Conservation (phyloP, 2,329 filamentous ascomycete genomes). For the Neofusicoccum umdonicola region DNA sequence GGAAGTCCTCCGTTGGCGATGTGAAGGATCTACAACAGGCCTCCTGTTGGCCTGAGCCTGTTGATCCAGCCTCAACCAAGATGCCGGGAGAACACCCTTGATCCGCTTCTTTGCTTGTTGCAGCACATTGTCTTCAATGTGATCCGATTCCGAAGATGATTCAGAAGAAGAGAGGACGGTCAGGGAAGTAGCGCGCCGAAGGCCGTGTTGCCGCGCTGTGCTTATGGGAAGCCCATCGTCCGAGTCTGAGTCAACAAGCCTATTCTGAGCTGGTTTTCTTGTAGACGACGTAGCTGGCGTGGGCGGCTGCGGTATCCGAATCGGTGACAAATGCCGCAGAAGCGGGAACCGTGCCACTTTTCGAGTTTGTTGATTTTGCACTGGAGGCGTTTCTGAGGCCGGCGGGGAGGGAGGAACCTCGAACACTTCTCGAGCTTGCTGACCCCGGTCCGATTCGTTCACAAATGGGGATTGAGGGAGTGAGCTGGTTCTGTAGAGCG, state of each 20-base stretch:
- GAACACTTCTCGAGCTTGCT: conserved; percentile 28
- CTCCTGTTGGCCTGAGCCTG: conserved; percentile 28
- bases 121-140: conserved; percentile 31
- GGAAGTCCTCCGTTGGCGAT: background rate
- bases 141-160: conserved; percentile 26
- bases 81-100: conserved; percentile 50
- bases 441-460: background rate
- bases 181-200: background rate
- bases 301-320: conserved; percentile 3
- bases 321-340: conserved; percentile 13
- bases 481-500: conserved; percentile 10
- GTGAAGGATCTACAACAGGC: background rate
- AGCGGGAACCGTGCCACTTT: conserved; percentile 3
- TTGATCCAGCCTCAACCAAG: conserved; percentile 49
- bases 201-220: background rate
- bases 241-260: background rate
- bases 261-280: background rate
- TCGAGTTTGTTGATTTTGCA: background rate
- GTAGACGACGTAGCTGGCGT: conserved; percentile 21
- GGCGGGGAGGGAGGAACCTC: conserved; percentile 45
- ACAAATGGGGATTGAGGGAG: background rate
- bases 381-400: conserved; percentile 32
- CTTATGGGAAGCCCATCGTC: conserved; percentile 16
- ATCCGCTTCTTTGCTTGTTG: conserved; percentile 41
- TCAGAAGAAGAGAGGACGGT: conserved; percentile 15